These are phyloP conservation scores for Chimonanthus salicifolius DNA, from an alignment of 164 flowering plant species.

Conservation along the genomic window DNA sequence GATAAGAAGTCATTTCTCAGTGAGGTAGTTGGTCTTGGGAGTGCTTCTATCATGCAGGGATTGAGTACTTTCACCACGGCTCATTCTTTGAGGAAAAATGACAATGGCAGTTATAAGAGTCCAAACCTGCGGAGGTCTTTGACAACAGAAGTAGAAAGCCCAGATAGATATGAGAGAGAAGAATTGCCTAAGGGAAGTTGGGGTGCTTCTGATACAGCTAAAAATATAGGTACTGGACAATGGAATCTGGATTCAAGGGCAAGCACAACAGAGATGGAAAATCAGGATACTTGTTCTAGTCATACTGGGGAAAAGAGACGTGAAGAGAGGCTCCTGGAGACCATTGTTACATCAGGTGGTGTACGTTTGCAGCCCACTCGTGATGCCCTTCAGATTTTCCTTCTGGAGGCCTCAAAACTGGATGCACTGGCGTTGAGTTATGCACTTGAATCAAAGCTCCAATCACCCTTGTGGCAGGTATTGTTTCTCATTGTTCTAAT, in stretches of 20 bases:
- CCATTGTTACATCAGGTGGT: constrained; percentile 89
- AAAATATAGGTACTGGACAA: constrained; percentile 37
- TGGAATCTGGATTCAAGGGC: constrained; percentile 57
- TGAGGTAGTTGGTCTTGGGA: constrained; percentile 92
- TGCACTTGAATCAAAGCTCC: constrained; percentile 82
- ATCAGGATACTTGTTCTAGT: constrained; percentile 45
- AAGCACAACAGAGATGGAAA: constrained; percentile 26
- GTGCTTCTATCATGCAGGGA: constrained; percentile 86
- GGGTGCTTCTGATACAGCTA: constrained; percentile 36
- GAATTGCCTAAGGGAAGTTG: constrained; percentile 32
- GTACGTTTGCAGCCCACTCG: constrained; percentile 95
- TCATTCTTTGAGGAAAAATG: constrained; percentile 54
- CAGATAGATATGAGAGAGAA: constrained; percentile 52
- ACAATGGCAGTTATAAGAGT: constrained; percentile 70
- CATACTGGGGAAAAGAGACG: constrained; percentile 47
- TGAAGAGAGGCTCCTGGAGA: constrained; percentile 84
- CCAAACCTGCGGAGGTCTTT: constrained; percentile 76
- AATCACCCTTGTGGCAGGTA: constrained; percentile 92
- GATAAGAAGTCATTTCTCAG: constrained; percentile 88
- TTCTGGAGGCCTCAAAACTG: constrained; percentile 75
- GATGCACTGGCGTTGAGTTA: constrained; percentile 67
- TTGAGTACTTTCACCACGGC: constrained; percentile 58
- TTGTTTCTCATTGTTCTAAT: neutral
- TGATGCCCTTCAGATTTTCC: constrained; percentile 82
- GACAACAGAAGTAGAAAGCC: constrained; percentile 50